phyloP scores from a whole-genome alignment of 192 early-diverging fungal genomes.

The Backusella liffmaniae region DNA sequence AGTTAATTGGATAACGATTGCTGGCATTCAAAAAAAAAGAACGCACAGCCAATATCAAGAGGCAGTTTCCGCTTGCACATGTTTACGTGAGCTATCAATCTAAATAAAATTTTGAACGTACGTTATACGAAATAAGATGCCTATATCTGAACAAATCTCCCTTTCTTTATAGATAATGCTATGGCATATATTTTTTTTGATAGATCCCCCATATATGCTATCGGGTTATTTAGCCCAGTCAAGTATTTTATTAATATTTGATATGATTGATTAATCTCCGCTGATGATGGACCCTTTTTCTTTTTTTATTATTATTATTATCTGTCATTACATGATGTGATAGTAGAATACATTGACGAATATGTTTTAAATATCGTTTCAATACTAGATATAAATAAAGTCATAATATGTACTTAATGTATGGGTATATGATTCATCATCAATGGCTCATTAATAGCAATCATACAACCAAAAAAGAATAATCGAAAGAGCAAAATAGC shows the following conservation, averaged over 20 bases:
- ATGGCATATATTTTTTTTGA: neutral
- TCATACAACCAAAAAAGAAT: neutral
- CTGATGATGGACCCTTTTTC: neutral
- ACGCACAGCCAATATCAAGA: neutral
- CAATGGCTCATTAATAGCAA: neutral
- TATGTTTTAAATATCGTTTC: neutral
- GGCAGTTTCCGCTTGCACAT: neutral
- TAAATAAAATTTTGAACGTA: neutral
- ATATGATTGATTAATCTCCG: conserved; percentile 6
- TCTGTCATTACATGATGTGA: neutral
- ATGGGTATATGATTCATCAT: neutral
- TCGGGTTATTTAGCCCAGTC: neutral
- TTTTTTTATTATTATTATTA: neutral
- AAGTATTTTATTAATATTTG: neutral
- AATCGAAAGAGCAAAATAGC: neutral
- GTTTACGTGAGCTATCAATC: neutral
- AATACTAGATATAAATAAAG: neutral
- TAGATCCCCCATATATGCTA: neutral
- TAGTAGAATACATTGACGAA: neutral
- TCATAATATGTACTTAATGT: neutral
- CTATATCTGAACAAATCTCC: neutral
- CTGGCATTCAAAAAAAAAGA: neutral
- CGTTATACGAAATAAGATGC: neutral
- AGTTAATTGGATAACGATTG: neutral
- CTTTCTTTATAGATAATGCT: neutral